Evolutionary conservation across 331 rosid genomes (phyloP).

Genomic region (Stylosanthes scabra): DNA sequence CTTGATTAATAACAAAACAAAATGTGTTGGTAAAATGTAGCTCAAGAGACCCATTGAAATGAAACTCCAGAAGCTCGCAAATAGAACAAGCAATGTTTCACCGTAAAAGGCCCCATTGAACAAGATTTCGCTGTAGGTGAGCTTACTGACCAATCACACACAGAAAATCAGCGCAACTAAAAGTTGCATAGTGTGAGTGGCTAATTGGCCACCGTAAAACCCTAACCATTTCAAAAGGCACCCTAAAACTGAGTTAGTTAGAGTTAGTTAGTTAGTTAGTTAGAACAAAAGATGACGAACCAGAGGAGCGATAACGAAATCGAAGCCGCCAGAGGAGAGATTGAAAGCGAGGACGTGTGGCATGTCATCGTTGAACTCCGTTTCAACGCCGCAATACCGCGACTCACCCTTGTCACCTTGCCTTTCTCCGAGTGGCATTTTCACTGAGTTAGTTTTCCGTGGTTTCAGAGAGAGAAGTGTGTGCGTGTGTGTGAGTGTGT

Average conservation of each 20-base stretch:
- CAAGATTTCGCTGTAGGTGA: slow-evolving; percentile 45
- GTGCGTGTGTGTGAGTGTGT: no score
- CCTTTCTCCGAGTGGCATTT: slow-evolving; percentile 84
- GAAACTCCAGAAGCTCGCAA: slow-evolving; percentile 27
- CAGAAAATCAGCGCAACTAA: slow-evolving; percentile 33
- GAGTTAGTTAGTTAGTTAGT: no score
- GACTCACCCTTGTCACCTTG: slow-evolving; percentile 64
- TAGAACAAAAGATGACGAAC: slow-evolving; percentile 39
- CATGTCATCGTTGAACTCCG: slow-evolving; percentile 72
- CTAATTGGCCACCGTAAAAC: slow-evolving; percentile 55
- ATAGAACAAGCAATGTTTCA: slow-evolving; percentile 36
- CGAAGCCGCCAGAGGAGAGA: slow-evolving; percentile 59
- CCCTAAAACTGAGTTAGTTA: not conserved
- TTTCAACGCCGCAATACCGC: slow-evolving; percentile 67
- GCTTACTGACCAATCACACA: slow-evolving; percentile 67
- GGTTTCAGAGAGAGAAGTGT: not conserved
- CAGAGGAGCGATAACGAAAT: slow-evolving; percentile 69
- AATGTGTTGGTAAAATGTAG: slow-evolving; percentile 31
- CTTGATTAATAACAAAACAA: no score
- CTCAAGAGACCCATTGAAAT: slow-evolving; percentile 31
- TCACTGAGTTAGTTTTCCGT: not conserved
- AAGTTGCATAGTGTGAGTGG: slow-evolving; percentile 51
- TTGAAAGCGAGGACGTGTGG: slow-evolving; percentile 56
- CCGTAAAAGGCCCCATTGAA: slow-evolving; percentile 23
- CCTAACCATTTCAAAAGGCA: not conserved